Base-by-base conservation (phyloP, 495 filamentous ascomycete species). In the Talaromyces ruber region DNA sequence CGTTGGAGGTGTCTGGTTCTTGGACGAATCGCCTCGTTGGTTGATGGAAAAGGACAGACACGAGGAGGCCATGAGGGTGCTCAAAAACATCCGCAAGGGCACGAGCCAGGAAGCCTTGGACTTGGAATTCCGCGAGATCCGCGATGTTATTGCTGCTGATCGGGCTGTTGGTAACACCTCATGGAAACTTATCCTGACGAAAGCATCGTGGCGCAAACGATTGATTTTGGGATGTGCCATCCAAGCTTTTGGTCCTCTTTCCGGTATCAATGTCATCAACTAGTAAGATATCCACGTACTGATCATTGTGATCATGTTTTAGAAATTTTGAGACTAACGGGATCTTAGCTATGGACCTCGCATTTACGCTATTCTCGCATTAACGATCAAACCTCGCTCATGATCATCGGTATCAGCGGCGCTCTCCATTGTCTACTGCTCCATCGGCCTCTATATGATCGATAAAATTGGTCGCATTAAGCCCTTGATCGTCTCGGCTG, bases 401-500 rank as follows among this genome's bases (percentile, higher is more conserved):
- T 66, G 62, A 65, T 70, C 43, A 61, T 63, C 60, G 65, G 62
- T 26, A 25, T 43, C n/a, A 25, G 61, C 8, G 66, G 62, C 61
- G 0, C 43, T 70, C 6, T 43, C 62, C n/a, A 57, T 68, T 47
- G 45, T 66, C 12, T 83, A 79, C 61, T 82, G 81, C 63, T 74
- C 81, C 1, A 21, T 76, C 0, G 81, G 79, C 55, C 76, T 85
- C 50, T 68, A 72, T 47, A 77, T 82, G 59, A 72, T 85, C 60
- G 83, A 86, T 65, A 70, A 72, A 21, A 67, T 84, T 45, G 77
- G 76, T 1, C 76, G 83, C 0, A 75, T 76, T 59, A 84, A 77
- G 63, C 76, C 82, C 4, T 70, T 86, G 32, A 71, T 84, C 51
- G 69, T 76, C 30, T 82, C 80, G 2, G 69, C 81, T 8, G 53